phyloP scores from a whole-genome alignment of 179 eudicot genomes.

The Kewa caespitosa region DNA sequence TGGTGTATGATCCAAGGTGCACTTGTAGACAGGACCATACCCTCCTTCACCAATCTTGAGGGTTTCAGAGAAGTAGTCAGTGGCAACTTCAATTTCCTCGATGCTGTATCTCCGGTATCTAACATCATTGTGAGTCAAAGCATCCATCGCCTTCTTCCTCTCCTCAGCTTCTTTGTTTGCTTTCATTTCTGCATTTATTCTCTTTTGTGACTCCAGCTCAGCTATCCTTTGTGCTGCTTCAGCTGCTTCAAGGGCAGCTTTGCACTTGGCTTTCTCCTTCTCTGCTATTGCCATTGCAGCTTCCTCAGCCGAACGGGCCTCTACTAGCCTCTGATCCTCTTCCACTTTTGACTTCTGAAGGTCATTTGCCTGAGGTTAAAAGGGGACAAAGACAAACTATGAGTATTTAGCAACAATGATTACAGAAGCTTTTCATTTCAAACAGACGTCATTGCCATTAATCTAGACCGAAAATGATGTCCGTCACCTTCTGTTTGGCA shows the following conservation, averaged over 20 bases:
- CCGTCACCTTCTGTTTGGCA: conserved; percentile 67
- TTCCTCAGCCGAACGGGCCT: conserved; percentile 37
- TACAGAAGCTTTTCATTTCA: not conserved
- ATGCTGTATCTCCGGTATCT: conserved; percentile 43
- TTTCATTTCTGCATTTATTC: conserved; percentile 29
- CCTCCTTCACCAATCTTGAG: conserved; percentile 56
- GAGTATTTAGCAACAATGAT: not conserved
- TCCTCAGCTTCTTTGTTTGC: conserved; percentile 23
- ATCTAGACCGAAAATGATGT: not conserved
- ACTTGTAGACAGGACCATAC: conserved; percentile 47
- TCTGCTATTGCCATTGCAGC: conserved; percentile 41
- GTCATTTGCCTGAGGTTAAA: conserved; percentile 29
- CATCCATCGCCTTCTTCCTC: conserved; percentile 19
- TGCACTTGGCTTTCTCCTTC: conserved; percentile 44
- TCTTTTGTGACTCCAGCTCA: conserved; percentile 42
- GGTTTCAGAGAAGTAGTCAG: conserved; percentile 35
- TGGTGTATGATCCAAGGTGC: conserved; percentile 41
- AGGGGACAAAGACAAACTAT: not conserved
- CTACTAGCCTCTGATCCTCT: conserved; percentile 38
- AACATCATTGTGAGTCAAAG: conserved; percentile 13
- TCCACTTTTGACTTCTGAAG: conserved; percentile 32
- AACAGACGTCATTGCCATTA: not conserved
- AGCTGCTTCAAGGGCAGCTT: conserved; percentile 46
- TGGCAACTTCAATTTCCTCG: conserved; percentile 45
- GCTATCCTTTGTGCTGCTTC: conserved; percentile 49